A percentile compares a stretch with the other conserved stretches of the same genome.
These are phyloP conservation scores for Cercospora zeae-maydis DNA, from an alignment of 2,329 filamentous ascomycete species.

Conservation along the genomic window DNA sequence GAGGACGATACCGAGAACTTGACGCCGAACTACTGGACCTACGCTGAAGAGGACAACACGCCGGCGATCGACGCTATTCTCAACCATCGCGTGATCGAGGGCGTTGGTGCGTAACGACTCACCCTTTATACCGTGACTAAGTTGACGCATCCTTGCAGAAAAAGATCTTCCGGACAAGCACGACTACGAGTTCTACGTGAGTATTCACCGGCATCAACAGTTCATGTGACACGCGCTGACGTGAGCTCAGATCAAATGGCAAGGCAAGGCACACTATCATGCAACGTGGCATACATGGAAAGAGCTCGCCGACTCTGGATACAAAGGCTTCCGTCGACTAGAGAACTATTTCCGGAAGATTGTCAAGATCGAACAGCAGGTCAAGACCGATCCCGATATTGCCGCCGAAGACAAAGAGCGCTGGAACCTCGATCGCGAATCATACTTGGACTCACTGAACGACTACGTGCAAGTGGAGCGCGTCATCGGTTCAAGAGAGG, in stretches of 20 bases:
- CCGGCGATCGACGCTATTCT: conserved; percentile 89
- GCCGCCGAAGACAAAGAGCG: conserved; percentile 85
- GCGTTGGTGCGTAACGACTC: conserved; percentile 37
- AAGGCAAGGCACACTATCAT: conserved; percentile 90
- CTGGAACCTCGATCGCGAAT: conserved; percentile 91
- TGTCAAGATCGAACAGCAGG: conserved; percentile 76
- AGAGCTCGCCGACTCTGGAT: conserved; percentile 58
- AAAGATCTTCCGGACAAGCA: conserved; percentile 53
- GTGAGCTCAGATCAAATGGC: conserved; percentile 80
- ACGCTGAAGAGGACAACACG: conserved; percentile 68
- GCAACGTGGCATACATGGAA: conserved; percentile 89
- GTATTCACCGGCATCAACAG: conserved; percentile 22
- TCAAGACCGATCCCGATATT: conserved; percentile 65
- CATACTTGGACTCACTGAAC: conserved; percentile 79
- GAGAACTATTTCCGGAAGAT: conserved; percentile 92
- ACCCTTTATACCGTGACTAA: not conserved
- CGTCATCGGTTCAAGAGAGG: conserved; percentile 78
- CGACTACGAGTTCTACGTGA: conserved; percentile 75
- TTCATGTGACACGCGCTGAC: conserved; percentile 22
- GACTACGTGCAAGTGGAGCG: conserved; percentile 92
- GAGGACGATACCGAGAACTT: conserved; percentile 60
- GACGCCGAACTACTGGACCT: conserved; percentile 69
- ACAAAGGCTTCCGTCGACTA: conserved; percentile 79
- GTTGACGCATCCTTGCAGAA: conserved; percentile 21
- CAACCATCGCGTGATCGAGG: conserved; percentile 76